Conservation (phyloP, 2,329 filamentous ascomycete species). For the Pseudogymnoascus sp. region DNA sequence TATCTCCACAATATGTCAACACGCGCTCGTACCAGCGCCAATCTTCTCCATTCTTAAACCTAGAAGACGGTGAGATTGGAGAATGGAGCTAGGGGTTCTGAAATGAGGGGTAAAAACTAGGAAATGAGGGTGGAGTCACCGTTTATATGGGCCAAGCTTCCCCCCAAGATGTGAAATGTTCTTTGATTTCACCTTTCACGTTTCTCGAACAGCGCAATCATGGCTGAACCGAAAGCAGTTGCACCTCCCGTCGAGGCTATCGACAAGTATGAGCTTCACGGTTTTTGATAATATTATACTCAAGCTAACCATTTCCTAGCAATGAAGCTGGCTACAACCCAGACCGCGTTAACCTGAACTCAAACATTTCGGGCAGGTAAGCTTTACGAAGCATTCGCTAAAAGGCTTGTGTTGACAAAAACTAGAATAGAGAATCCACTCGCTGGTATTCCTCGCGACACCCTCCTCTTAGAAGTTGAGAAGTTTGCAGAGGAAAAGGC, state of each 20-base stretch:
- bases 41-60: not conserved
- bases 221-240: not conserved
- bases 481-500: conserved; percentile 56
- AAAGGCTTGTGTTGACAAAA: conserved; percentile 11
- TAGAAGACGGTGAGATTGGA: not conserved
- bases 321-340: not conserved
- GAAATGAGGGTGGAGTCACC: not conserved
- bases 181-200: not conserved
- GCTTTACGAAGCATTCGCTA: not conserved
- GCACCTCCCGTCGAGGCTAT: not conserved
- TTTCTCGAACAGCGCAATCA: not conserved
- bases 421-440: conserved; percentile 51
- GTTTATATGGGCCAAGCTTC: not conserved
- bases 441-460: conserved; percentile 44
- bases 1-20: conserved; percentile 10
- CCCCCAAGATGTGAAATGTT: not conserved
- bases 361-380: conserved; percentile 7
- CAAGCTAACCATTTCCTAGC: not conserved
- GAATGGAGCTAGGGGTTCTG: too few species aligned
- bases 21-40: not conserved
- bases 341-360: not conserved
- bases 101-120: not conserved
- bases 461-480: conserved; percentile 49
- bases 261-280: not conserved
- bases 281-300: not conserved